Base-by-base conservation (phyloP, 2,329 filamentous ascomycete species). In the Pseudovirgaria hyperparasitica region DNA sequence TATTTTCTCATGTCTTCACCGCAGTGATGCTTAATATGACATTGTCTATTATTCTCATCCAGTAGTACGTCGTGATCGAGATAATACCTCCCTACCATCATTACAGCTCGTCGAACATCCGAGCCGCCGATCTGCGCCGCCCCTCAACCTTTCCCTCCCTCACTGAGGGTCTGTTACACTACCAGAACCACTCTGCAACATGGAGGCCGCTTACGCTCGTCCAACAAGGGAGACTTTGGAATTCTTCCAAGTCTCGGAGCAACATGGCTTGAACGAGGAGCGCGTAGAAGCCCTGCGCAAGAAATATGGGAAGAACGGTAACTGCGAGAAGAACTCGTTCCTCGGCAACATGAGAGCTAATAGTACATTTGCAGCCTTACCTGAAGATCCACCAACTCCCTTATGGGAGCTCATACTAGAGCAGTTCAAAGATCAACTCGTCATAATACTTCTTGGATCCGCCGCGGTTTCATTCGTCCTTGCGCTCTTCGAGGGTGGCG, bases 351-450 rank as follows among this genome's bases (percentile, higher is more conserved):
- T 37, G 39, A 25, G 33, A 29, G 15, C 32, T 30, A 23, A 37
- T 31, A 16, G 29, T 30, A 22, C n/a, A 17, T 26, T 15, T 26
- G 39, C 36, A 82, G 76, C 76, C 30, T 65, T 82, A 30, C 70
- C 73, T 23, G 90, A 98, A 62, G 90, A 98, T 39, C 90, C 90
- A 28, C 85, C 90, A 3, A 98, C 90, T 17, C 90, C 90, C 20
- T 55, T 98, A 25, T 98, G 87, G 90, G 73, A 96, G 59, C 76
- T 98, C 37, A 82, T 98, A 30, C 70, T 98, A 32, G 90, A 98
- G 60, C 90, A 98, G 56, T 98, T 98, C 70, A 94, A 98, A 60
- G 90, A 98, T 53, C 90, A 98, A 58, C 73, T 98, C 25, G 90
- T 98, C 41, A 71, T 98, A 28, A 98, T 98, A 43, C 68, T 98